These are phyloP conservation scores for Phytophthora citrophthora DNA, from an alignment of 352 stramenopile species.

Conservation along the genomic window DNA sequence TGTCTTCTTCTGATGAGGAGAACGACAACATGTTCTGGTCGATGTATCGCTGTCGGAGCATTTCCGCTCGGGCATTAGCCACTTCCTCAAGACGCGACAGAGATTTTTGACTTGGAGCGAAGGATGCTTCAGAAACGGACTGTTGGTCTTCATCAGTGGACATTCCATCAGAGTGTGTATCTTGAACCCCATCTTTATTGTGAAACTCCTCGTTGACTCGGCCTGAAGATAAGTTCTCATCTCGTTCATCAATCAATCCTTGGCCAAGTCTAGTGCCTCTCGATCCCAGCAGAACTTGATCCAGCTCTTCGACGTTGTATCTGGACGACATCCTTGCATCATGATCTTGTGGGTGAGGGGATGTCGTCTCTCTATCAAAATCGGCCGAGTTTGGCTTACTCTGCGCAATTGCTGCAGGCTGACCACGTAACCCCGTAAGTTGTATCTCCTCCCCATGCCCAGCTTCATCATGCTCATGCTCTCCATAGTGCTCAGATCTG, in stretches of 20 bases:
- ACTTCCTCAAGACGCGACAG: constrained; percentile 28
- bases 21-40: constrained; percentile 35
- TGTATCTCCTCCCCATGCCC: constrained; percentile 3
- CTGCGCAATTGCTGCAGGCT: background rate
- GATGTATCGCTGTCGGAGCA: constrained; percentile 26
- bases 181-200: background rate
- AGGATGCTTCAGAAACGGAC: constrained; percentile 23
- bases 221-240: constrained; percentile 1
- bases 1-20: constrained; percentile 27
- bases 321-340: background rate
- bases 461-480: constrained; percentile 4
- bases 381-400: background rate
- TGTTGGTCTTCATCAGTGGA: constrained; percentile 10
- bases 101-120: constrained; percentile 28
- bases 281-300: background rate
- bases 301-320: background rate
- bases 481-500: background rate
- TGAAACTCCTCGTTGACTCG: background rate
- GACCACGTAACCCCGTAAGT: background rate
- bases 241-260: constrained; percentile 2
- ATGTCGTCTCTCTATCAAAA: constrained; percentile 1
- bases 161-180: background rate
- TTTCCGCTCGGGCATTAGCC: constrained; percentile 11
- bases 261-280: background rate
- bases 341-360: background rate